Conservation (phyloP, 306 rosid species). For the Vigna hirtella region DNA sequence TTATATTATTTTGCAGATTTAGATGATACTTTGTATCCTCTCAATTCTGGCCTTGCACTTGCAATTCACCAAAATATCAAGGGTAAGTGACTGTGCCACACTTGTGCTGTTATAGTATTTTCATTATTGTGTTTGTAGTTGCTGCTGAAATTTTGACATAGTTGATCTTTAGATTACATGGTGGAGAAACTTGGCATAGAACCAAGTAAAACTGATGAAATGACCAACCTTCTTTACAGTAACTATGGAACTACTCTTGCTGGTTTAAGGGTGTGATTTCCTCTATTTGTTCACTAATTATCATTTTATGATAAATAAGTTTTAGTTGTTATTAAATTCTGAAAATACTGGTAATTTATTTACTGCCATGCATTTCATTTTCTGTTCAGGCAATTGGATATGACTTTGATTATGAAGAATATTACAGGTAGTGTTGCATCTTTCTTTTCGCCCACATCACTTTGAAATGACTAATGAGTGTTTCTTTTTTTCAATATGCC, state of each 20-base stretch:
- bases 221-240: constrained; percentile 73
- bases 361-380: constrained; percentile 12
- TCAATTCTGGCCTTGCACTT: constrained; percentile 69
- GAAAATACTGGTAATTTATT: not conserved
- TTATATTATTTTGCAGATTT: constrained; percentile 62
- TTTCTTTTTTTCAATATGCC: not conserved
- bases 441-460: not conserved
- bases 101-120: not conserved
- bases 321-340: not conserved
- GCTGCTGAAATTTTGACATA: constrained; percentile 3
- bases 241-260: constrained; percentile 93
- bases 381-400: constrained; percentile 82
- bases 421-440: constrained; percentile 60
- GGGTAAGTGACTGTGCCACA: constrained; percentile 47
- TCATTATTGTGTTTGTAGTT: not conserved
- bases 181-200: constrained; percentile 81
- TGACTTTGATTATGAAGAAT: constrained; percentile 89
- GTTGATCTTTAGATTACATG: constrained; percentile 67
- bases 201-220: constrained; percentile 58
- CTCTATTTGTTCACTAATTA: not conserved
- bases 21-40: constrained; percentile 91
- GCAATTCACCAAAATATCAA: constrained; percentile 61
- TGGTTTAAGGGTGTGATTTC: constrained; percentile 79
- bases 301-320: not conserved
- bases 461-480: not conserved